Evolutionary conservation across 2,329 filamentous ascomycete genomes (phyloP).

Genomic region (Fonsecaea pugnacius): DNA sequence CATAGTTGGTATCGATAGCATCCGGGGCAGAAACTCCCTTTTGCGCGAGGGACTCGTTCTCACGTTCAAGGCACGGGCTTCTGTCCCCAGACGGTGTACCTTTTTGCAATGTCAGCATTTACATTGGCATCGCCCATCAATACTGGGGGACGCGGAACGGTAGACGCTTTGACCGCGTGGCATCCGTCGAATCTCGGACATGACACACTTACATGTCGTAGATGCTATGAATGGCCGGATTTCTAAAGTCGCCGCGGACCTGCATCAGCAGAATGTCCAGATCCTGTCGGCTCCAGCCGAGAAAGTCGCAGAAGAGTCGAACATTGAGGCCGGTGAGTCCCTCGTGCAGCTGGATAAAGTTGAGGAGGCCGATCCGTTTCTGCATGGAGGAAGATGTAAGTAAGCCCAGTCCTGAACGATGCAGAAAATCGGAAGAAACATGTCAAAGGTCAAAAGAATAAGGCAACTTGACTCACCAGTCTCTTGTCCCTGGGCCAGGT

Average conservation of each 20-base stretch:
- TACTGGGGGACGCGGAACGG: too few relatives aligned
- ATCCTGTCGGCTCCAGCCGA: slow-evolving; percentile 38
- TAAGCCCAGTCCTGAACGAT: neutral
- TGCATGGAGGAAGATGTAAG: neutral
- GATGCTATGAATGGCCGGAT: slow-evolving; percentile 42
- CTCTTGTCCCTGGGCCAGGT: slow-evolving; percentile 40
- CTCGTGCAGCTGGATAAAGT: slow-evolving; percentile 34
- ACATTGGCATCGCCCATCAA: neutral
- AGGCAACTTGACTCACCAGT: slow-evolving; percentile 15
- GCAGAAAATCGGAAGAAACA: neutral
- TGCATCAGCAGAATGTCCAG: slow-evolving; percentile 41
- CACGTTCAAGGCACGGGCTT: neutral
- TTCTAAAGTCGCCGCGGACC: slow-evolving; percentile 41
- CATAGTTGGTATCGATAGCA: neutral
- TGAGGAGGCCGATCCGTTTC: slow-evolving; percentile 36
- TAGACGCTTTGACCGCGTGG: neutral
- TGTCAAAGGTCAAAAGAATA: neutral
- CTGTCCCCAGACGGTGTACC: slow-evolving; percentile 7
- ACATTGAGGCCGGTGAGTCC: slow-evolving; percentile 39
- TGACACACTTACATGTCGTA: slow-evolving; percentile 38
- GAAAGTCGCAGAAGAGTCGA: slow-evolving; percentile 24
- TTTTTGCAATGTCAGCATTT: neutral
- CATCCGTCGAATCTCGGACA: neutral
- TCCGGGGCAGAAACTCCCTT: neutral
- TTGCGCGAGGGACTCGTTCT: neutral